These are phyloP conservation scores for Epichloe aotearoae DNA, from an alignment of 2,329 filamentous ascomycete genomes.

Conservation along the genomic window DNA sequence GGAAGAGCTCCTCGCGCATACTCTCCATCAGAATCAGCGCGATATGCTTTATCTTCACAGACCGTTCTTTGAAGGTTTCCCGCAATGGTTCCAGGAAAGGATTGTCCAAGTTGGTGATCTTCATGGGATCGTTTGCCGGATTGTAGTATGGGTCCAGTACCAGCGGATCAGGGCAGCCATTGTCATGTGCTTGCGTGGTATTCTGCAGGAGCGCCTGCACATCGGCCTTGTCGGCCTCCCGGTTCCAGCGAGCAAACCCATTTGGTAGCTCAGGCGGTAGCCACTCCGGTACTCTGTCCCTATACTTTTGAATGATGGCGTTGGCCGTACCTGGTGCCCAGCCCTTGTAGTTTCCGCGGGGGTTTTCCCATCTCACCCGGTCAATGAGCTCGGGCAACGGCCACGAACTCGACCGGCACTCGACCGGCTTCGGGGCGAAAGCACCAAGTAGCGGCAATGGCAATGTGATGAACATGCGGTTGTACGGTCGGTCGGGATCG, in stretches of 20 bases:
- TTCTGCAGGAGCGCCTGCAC: background rate
- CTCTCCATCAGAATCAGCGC: slow-evolving; percentile 29
- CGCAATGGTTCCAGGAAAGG: slow-evolving; percentile 16
- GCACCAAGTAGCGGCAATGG: slow-evolving; percentile 18
- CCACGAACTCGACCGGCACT: slow-evolving; percentile 16
- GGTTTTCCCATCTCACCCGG: slow-evolving; percentile 14
- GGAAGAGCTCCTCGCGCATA: slow-evolving; percentile 31
- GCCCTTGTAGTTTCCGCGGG: slow-evolving; percentile 17
- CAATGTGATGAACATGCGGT: slow-evolving; percentile 19
- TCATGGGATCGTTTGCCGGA: slow-evolving; percentile 24
- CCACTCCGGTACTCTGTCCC: slow-evolving; percentile 16
- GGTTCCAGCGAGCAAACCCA: slow-evolving; percentile 19
- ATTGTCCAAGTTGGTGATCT: slow-evolving; percentile 25
- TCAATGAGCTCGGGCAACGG: slow-evolving; percentile 18
- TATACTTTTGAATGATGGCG: slow-evolving; percentile 13
- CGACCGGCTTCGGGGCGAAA: slow-evolving; percentile 14
- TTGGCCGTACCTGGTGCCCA: slow-evolving; percentile 18
- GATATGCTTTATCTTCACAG: slow-evolving; percentile 27
- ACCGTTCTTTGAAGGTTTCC: slow-evolving; percentile 14
- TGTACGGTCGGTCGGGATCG: slow-evolving; percentile 18
- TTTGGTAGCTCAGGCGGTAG: slow-evolving; percentile 13
- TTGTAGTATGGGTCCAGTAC: slow-evolving; percentile 15
- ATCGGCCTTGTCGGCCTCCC: slow-evolving; percentile 9
- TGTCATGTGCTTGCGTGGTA: background rate
- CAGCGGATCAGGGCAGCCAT: slow-evolving; percentile 3